Evolutionary conservation across 441 rosid genomes (phyloP).

Genomic region (Adansonia gregorii): DNA sequence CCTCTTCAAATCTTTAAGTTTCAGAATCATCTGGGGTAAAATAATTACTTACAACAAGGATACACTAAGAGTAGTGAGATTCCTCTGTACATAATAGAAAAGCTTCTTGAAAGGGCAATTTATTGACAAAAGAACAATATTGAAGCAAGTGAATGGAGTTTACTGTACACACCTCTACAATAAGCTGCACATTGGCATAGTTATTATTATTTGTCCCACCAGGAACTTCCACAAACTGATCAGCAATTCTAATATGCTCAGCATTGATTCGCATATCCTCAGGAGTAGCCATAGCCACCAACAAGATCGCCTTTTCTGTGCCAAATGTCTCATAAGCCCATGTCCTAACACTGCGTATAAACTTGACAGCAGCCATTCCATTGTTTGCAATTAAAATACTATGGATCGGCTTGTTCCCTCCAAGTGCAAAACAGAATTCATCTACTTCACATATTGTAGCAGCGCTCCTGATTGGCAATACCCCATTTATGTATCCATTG

Average conservation of each 20-base stretch:
- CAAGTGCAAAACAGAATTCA: conserved; percentile 82
- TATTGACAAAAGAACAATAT: conserved; percentile 25
- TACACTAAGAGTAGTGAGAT: neutral
- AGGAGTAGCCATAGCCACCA: conserved; percentile 99
- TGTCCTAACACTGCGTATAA: conserved; percentile 90
- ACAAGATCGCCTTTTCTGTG: conserved; percentile 85
- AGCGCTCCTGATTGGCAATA: conserved; percentile 59
- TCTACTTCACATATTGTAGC: conserved; percentile 69
- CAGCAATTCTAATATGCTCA: conserved; percentile 98
- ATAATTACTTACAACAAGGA: conserved; percentile 10
- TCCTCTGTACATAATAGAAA: conserved; percentile 13
- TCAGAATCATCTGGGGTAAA: conserved; percentile 7
- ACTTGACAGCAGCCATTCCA: conserved; percentile 99
- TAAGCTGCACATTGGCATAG: conserved; percentile 99
- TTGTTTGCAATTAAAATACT: conserved; percentile 95
- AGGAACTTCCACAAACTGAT: conserved; percentile 99
- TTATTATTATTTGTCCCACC: conserved; percentile 99
- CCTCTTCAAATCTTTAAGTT: neutral
- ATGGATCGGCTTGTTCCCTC: conserved; percentile 85
- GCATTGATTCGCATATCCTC: conserved; percentile 99
- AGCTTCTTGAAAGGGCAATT: conserved; percentile 15
- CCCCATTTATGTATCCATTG: conserved; percentile 57
- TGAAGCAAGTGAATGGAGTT: conserved; percentile 1
- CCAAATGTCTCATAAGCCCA: conserved; percentile 99
- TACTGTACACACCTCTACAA: conserved; percentile 78